phyloP scores from a whole-genome alignment of 2,329 filamentous ascomycete genomes.

The Xylariaceae sp. region DNA sequence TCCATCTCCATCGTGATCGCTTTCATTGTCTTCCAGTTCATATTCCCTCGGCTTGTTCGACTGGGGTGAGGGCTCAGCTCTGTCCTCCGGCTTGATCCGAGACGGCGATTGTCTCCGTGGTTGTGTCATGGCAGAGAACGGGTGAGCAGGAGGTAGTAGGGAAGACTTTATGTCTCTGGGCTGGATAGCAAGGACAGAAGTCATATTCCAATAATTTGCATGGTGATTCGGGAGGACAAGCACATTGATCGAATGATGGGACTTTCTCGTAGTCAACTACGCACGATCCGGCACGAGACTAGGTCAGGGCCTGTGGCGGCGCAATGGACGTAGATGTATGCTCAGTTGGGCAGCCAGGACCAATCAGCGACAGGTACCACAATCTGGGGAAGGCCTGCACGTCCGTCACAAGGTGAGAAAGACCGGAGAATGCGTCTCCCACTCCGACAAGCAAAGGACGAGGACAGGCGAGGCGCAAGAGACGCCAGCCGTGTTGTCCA shows the following conservation, averaged over 20 bases:
- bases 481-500: no score
- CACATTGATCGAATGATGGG: neutral
- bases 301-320: slow-evolving; percentile 21
- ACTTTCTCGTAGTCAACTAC: slow-evolving; percentile 14
- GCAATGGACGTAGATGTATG: slow-evolving; percentile 19
- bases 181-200: slow-evolving; percentile 41
- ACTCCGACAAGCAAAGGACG: no score
- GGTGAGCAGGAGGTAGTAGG: slow-evolving; percentile 39
- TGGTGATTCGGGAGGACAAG: slow-evolving; percentile 15
- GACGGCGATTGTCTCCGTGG: slow-evolving; percentile 42
- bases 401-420: no score
- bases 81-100: slow-evolving; percentile 40
- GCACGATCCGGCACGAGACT: slow-evolving; percentile 8
- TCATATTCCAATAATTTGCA: slow-evolving; percentile 38
- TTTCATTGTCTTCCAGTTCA: slow-evolving; percentile 35
- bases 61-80: slow-evolving; percentile 40
- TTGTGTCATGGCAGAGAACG: slow-evolving; percentile 42
- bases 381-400: slow-evolving; percentile 23
- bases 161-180: slow-evolving; percentile 38
- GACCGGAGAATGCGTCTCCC: no score
- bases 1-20: slow-evolving; percentile 38
- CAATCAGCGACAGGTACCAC: slow-evolving; percentile 24
- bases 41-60: slow-evolving; percentile 39
- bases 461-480: no score
- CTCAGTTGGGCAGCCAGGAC: slow-evolving; percentile 19